Evolutionary conservation across 495 filamentous ascomycete species (phyloP), one percentile per base, ranked within the genome.

Genomic region (Physcia stellaris): DNA sequence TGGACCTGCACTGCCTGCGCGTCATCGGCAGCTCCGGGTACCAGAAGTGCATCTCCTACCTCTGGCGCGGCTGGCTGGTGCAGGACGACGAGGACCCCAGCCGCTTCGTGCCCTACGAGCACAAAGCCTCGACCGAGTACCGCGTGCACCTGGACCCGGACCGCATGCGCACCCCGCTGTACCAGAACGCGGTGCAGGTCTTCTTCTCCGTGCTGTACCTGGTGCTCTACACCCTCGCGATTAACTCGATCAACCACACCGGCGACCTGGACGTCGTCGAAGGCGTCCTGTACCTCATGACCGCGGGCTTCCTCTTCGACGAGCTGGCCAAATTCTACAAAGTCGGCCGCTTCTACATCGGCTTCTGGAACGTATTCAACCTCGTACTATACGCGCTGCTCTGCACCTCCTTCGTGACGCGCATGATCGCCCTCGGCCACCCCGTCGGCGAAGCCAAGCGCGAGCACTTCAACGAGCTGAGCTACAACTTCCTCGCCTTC

Each of bases 331-430:
- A 98, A 53, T 70, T 94, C 43, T 94, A 83, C 71, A 98, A 98
- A 52, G 78, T 94, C 15, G 90, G 90, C 4, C 61, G 77, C 37
- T 79, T 80, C 45, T 94, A 94, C 50, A 61, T 98, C 38, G 75
- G 79, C 22, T 98, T 98, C 49, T 96, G 88, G 90, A 94, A 87
- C 46, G 79, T 80, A 11, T 94, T 96, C 65, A 98, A 96, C 56
- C 63, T 68, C 13, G 72, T 78, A 0, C 68, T 98, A 2, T 98
- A 96, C 57, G 52, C 67, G 0, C 55, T 94, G 1, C 66, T 98
- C 4, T 71, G 70, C 5, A 68, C 83, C 1, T 87, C 81, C 11
- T 80, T 98, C 39, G 60, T 80, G 32, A 58, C 83, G 27, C 75
- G 90, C 16, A 67, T 92, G 52, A 69, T 86, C 38, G 90, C 86